Conservation (phyloP, 1,284 basidiomycete genomes). For the Peniophora sp. region DNA sequence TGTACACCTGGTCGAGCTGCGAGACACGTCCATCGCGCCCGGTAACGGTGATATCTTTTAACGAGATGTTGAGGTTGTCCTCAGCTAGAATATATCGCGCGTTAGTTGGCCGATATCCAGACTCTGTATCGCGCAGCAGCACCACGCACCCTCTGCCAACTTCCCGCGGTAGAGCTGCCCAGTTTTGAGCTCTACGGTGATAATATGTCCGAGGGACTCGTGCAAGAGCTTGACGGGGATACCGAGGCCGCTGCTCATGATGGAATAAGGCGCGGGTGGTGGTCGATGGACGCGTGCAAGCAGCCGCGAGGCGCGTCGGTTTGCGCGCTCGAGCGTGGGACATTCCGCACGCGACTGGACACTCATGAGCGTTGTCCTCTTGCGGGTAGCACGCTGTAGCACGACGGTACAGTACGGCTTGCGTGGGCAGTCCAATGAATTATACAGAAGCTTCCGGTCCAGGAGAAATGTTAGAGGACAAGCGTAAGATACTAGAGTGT, state of each 20-base stretch:
- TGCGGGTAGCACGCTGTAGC: too few species aligned
- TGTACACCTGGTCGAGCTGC: constrained; percentile 99
- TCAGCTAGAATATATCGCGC: constrained; percentile 63
- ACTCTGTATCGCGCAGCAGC: constrained; percentile 8
- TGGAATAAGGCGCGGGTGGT: constrained; percentile 4
- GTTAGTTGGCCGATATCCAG: constrained; percentile 4
- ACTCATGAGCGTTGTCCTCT: too few species aligned
- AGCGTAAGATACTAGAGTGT: too few species aligned
- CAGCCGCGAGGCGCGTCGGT: neutral
- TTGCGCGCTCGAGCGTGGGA: neutral
- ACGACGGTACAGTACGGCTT: too few species aligned
- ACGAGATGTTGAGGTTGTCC: constrained; percentile 95
- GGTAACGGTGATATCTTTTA: constrained; percentile 97
- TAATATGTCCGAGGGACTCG: constrained; percentile 91
- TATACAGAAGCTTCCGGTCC: too few species aligned
- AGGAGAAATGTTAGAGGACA: too few species aligned
- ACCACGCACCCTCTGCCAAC: constrained; percentile 78
- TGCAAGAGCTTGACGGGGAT: constrained; percentile 91
- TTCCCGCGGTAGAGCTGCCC: constrained; percentile 97
- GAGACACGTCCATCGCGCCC: constrained; percentile 97
- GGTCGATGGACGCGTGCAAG: neutral
- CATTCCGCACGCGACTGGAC: neutral
- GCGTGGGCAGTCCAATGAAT: too few species aligned
- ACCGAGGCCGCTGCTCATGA: constrained; percentile 55
- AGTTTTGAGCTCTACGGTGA: constrained; percentile 97